Evolutionary conservation across 495 filamentous ascomycete species (phyloP), one percentile per base, ranked within the genome.

Genomic region (Aspergillus leporis): DNA sequence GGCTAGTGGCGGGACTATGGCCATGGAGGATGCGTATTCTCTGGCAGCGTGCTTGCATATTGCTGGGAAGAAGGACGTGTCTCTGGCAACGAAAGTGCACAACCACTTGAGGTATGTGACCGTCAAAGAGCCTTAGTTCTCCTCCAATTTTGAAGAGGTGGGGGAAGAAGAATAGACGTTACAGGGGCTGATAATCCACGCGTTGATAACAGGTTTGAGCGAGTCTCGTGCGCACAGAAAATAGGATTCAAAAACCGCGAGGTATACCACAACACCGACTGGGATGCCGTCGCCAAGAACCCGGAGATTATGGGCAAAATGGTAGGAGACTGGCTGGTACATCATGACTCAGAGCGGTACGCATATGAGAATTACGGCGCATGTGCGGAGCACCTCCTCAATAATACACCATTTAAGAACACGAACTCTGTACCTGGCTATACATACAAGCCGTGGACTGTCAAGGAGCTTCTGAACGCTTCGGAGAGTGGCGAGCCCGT

Each of bases 1-100:
- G 4, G 83, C 84, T n/a, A 85, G 90, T 59, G 89, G 89, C 0
- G 89, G 85, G 0, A 87, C 83, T 30, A 85, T 90, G 63, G 85
- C 87, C 0, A 85, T 91, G 60, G 89, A 92, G 62, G 89, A 91
- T 67, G 89, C 83, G 2, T 82, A 84, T 1, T 84, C 83, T 1
- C 66, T 91, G 6, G 87, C 88, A 6, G 79, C 85, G 7, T 87
- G 83, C 52, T 72, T 92, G 54, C 73, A 78, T 61, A 68, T 77
- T 28, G 62, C 74, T 7, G 85, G 84, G 1, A 84, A 84, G 60
- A 71, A 60, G 0, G 77, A 81, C 52, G 66, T 86, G 1, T 34
- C 64, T 4, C 54, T 62, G 1, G 56, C 77, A 79, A 38, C 68
- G 83, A 45, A 70, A 78, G 34, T 74, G 81, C 49, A 85, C 83